Percentiles rank a stretch among this genome's conserved stretches.
Conservation (phyloP, 2,329 filamentous ascomycete genomes). For the Fusarium siculi region DNA sequence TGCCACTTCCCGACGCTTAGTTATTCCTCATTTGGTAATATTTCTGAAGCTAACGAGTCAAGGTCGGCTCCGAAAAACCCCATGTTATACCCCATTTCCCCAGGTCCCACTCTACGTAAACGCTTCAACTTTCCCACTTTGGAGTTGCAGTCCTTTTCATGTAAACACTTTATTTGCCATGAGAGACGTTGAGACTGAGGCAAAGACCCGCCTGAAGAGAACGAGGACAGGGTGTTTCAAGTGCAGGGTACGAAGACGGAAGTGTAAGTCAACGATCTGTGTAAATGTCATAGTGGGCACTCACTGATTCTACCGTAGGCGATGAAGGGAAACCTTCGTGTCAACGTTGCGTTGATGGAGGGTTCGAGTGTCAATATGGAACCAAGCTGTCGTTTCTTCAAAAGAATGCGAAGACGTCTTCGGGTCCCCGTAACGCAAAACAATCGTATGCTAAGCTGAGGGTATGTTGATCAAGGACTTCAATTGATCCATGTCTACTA, state of each 20-base stretch:
- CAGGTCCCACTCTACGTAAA: neutral
- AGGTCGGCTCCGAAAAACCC: neutral
- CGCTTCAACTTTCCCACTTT: slow-evolving; percentile 41
- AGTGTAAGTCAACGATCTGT: slow-evolving; percentile 49
- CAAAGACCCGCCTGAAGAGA: slow-evolving; percentile 44
- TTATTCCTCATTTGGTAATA: slow-evolving; percentile 20
- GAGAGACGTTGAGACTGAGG: slow-evolving; percentile 28
- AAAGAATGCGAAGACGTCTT: slow-evolving; percentile 59
- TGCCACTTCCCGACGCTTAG: slow-evolving; percentile 13
- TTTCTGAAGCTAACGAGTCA: neutral
- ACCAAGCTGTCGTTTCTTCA: slow-evolving; percentile 58
- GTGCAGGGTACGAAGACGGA: slow-evolving; percentile 59
- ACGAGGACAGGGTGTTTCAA: slow-evolving; percentile 59
- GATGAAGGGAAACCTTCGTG: slow-evolving; percentile 63
- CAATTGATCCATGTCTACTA: neutral
- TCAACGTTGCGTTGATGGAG: slow-evolving; percentile 57
- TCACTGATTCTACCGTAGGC: slow-evolving; percentile 48
- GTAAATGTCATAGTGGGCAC: neutral
- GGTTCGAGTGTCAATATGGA: slow-evolving; percentile 61
- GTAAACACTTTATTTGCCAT: slow-evolving; percentile 13
- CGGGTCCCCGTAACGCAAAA: slow-evolving; percentile 23
- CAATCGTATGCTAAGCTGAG: slow-evolving; percentile 38
- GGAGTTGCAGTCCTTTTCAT: slow-evolving; percentile 9
- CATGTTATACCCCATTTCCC: neutral
- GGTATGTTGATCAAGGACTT: slow-evolving; percentile 7